Evolutionary conservation across 169 alveolate genomes (phyloP).

Genomic region (Plasmodium falciparum): DNA sequence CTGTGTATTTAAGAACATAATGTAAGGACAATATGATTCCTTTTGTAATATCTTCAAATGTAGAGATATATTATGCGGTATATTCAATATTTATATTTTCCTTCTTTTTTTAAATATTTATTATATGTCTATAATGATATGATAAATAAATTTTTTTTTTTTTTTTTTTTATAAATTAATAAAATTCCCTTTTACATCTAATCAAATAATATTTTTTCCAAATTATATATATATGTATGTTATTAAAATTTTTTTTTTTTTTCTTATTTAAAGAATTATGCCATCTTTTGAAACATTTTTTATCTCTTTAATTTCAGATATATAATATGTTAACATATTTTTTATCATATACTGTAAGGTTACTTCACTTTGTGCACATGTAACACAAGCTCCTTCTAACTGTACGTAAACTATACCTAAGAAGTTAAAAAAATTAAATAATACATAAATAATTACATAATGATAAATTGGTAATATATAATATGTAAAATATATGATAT

Average conservation of each 20-base stretch:
- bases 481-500: neutral
- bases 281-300: conserved; percentile 75
- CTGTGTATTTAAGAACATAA: too few species aligned
- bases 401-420: conserved; percentile 84
- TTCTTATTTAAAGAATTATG: conserved; percentile 32
- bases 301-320: conserved; percentile 82
- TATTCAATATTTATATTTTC: neutral
- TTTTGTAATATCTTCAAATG: too few species aligned
- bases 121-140: too few species aligned
- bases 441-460: neutral
- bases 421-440: neutral
- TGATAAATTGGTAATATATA: neutral
- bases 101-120: neutral
- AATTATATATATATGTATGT: neutral
- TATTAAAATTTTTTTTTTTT: neutral
- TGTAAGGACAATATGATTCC: too few species aligned
- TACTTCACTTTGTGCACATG: conserved; percentile 85
- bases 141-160: too few species aligned
- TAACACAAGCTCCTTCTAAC: conserved; percentile 86
- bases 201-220: neutral
- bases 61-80: too few species aligned
- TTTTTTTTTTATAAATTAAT: too few species aligned
- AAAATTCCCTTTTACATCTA: too few species aligned
- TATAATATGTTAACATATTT: conserved; percentile 85
- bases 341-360: conserved; percentile 87